Base-by-base conservation (phyloP, 108 stramenopile species). In the Cyclotella cryptica region DNA sequence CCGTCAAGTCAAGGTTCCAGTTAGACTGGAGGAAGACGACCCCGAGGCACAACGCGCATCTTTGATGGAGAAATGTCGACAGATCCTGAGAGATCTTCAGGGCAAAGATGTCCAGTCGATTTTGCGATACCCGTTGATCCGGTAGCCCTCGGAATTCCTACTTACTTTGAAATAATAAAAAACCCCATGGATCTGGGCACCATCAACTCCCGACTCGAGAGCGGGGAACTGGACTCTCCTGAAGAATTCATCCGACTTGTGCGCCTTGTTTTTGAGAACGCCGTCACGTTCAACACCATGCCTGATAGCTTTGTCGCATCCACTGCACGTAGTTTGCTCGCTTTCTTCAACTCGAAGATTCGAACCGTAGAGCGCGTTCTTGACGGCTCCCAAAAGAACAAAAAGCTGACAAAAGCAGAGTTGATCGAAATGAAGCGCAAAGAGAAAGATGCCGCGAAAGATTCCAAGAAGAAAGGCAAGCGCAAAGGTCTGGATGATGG, bases 61-160 rank as follows among this genome's bases (percentile, higher is more conserved):
- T 60, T 73, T 85, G 12, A 89, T 91, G 88, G 90, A 90, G 12
- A 93, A 91, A 80, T 93, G 94, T n/a, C n/a, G n/a, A n/a, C n/a
- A n/a, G n/a, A n/a, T n/a, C n/a, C n/a, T n/a, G n/a, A n/a, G n/a
- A n/a, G n/a, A n/a, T n/a, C n/a, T n/a, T n/a, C n/a, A n/a, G n/a
- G n/a, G n/a, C n/a, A n/a, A n/a, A n/a, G n/a, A 96, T 77, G 69
- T 74, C 3, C 81, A 85, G 12, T 82, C 82, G n/a, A 89, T 92
- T 68, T 96, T 60, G 78, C 79, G 17, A 69, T 87, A 59, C 97
- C 98, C 47, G 99, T 99, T 5, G 99, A 99, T 82, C 97, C 97
- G 7, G 87, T 98, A 19, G 92, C 94, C 13, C 91, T 97, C 14
- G 85, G 86, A 13, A 89, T 99, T 49, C 98, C 97, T 0, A 97